Percentiles rank a stretch among this genome's conserved stretches.
Evolutionary conservation across 2,329 filamentous ascomycete species (phyloP).

Genomic region (Coleophoma crateriformis): DNA sequence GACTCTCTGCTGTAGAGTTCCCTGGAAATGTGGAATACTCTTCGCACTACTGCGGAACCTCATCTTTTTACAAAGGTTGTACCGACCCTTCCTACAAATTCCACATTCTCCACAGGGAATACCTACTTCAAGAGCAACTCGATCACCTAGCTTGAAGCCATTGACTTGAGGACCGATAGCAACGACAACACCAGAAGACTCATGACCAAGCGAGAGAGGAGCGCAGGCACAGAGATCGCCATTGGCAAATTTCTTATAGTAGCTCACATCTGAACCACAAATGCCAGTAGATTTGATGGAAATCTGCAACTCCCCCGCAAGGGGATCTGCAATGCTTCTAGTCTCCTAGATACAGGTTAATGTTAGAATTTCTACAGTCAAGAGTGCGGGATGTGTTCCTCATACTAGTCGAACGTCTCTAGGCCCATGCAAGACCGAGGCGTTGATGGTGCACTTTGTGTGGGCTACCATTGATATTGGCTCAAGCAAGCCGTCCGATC

Average conservation of each 20-base stretch:
- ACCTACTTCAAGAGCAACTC: constrained; percentile 78
- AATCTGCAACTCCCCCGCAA: constrained; percentile 54
- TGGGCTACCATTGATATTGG: constrained; percentile 3
- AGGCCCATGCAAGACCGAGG: constrained; percentile 52
- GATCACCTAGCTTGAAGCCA: constrained; percentile 48
- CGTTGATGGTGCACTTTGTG: constrained; percentile 32
- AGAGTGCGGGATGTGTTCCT: neutral
- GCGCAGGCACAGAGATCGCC: constrained; percentile 62
- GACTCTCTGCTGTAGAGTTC: constrained; percentile 56
- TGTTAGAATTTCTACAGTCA: constrained; percentile 1
- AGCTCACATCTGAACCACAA: constrained; percentile 65
- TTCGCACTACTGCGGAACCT: constrained; percentile 58
- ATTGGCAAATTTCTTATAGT: constrained; percentile 69
- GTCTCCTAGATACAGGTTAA: constrained; percentile 35
- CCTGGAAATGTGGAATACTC: constrained; percentile 57
- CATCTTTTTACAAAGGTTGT: constrained; percentile 58
- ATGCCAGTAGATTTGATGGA: constrained; percentile 61
- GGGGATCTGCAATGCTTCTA: constrained; percentile 35
- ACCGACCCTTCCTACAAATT: constrained; percentile 81
- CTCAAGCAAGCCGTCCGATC: constrained; percentile 5
- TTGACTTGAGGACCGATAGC: constrained; percentile 46
- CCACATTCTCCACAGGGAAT: constrained; percentile 87
- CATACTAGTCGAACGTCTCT: constrained; percentile 52
- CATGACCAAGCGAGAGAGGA: constrained; percentile 60
- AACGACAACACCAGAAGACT: constrained; percentile 54